A percentile compares a stretch with the other conserved stretches of the same genome.
These are phyloP conservation scores for Begonia loranthoides DNA, from an alignment of 306 rosid species.

Conservation along the genomic window DNA sequence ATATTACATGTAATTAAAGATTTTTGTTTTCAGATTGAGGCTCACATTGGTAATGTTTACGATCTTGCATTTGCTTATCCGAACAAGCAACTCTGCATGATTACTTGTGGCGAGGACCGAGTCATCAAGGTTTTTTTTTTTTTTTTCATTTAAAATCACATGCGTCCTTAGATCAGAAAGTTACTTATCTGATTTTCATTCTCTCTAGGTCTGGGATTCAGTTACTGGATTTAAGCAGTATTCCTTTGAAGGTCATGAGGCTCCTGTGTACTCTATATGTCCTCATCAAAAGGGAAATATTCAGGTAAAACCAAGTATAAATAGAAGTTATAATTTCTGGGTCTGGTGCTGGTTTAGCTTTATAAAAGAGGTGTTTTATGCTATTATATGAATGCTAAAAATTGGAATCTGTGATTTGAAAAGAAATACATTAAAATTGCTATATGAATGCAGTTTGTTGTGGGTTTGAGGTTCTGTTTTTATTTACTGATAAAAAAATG, in stretches of 20 bases:
- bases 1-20: background rate
- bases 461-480: no score
- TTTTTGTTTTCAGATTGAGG: constrained; percentile 24
- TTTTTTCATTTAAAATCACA: no score
- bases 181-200: no score
- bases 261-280: constrained; percentile 34
- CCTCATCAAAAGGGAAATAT: constrained; percentile 12
- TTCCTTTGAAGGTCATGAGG: constrained; percentile 20
- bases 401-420: no score
- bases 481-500: no score
- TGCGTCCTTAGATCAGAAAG: no score
- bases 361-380: no score
- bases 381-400: no score
- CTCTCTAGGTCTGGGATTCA: constrained; percentile 29
- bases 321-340: no score
- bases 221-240: constrained; percentile 3
- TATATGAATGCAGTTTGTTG: no score
- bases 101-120: constrained; percentile 46
- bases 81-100: constrained; percentile 13
- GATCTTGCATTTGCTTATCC: constrained; percentile 33
- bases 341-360: no score
- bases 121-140: constrained; percentile 38
- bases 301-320: constrained; percentile 29
- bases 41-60: constrained; percentile 41
- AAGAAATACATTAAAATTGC: no score